These are phyloP conservation scores for Penicillium sp. DNA, from an alignment of 2,329 filamentous ascomycete genomes.

Conservation along the genomic window DNA sequence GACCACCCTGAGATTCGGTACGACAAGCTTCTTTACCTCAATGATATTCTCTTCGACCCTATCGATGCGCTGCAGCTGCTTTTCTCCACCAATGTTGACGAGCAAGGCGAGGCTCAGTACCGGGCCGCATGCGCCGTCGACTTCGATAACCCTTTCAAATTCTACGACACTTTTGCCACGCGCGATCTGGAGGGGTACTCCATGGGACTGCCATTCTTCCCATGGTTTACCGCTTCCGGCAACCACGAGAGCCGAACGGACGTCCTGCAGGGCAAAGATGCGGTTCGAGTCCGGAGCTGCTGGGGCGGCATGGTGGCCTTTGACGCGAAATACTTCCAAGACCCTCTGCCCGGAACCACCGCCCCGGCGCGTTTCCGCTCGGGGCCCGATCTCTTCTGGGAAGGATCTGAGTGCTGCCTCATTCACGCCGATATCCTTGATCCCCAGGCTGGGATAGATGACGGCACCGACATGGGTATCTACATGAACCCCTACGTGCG, in stretches of 20 bases:
- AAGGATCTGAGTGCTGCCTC: conserved; percentile 67
- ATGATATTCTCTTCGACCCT: conserved; percentile 67
- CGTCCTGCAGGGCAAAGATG: conserved; percentile 59
- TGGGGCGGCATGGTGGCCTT: conserved; percentile 73
- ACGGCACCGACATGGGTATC: conserved; percentile 56
- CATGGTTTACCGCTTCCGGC: conserved; percentile 63
- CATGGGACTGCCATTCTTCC: conserved; percentile 71
- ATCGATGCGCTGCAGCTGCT: conserved; percentile 62
- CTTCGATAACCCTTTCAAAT: conserved; percentile 71
- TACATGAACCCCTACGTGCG: conserved; percentile 76
- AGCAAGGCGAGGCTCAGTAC: conserved; percentile 59
- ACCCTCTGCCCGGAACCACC: conserved; percentile 28
- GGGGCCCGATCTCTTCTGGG: conserved; percentile 62
- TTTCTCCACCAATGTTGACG: conserved; percentile 60
- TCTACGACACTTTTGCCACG: conserved; percentile 76
- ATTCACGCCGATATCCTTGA: conserved; percentile 54
- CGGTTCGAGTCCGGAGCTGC: conserved; percentile 71
- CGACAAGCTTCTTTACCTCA: conserved; percentile 63
- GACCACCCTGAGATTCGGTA: conserved; percentile 48
- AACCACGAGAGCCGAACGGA: conserved; percentile 61
- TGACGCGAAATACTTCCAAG: conserved; percentile 50
- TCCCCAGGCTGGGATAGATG: conserved; percentile 32
- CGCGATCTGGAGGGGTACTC: conserved; percentile 69
- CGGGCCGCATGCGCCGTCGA: conserved; percentile 74
- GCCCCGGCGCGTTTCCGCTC: conserved; percentile 59